Evolutionary conservation across 306 rosid genomes (phyloP).

Genomic region (Phaseolus lunatus): DNA sequence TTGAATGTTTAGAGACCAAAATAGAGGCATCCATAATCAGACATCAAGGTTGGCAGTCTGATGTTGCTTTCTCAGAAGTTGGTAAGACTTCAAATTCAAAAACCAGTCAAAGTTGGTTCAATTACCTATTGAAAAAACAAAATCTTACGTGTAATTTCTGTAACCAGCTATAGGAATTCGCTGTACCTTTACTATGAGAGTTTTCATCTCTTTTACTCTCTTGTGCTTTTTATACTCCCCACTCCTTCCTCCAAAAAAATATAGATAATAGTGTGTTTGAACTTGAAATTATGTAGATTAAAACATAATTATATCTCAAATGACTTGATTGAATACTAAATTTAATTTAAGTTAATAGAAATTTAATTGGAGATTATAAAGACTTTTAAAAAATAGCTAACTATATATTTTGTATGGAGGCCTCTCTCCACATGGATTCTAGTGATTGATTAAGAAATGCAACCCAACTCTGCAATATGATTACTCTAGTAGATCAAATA

Average conservation of each 20-base stretch:
- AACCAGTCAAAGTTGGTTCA: neutral
- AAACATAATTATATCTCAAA: too few relatives aligned
- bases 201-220: too few relatives aligned
- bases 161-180: neutral
- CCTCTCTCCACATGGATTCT: neutral
- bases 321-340: too few relatives aligned
- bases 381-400: neutral
- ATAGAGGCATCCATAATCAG: neutral
- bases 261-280: too few relatives aligned
- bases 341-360: neutral
- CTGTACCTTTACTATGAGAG: too few relatives aligned
- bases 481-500: neutral
- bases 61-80: neutral
- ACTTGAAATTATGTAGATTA: too few relatives aligned
- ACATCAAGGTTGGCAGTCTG: neutral
- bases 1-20: neutral
- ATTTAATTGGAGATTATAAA: neutral
- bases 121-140: neutral
- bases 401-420: neutral
- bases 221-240: too few relatives aligned
- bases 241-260: too few relatives aligned
- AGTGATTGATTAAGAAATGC: constrained; percentile 14
- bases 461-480: constrained; percentile 9
- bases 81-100: neutral
- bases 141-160: neutral